Base-by-base conservation (phyloP, 345 rosid species). In the Citrus unshiu region DNA sequence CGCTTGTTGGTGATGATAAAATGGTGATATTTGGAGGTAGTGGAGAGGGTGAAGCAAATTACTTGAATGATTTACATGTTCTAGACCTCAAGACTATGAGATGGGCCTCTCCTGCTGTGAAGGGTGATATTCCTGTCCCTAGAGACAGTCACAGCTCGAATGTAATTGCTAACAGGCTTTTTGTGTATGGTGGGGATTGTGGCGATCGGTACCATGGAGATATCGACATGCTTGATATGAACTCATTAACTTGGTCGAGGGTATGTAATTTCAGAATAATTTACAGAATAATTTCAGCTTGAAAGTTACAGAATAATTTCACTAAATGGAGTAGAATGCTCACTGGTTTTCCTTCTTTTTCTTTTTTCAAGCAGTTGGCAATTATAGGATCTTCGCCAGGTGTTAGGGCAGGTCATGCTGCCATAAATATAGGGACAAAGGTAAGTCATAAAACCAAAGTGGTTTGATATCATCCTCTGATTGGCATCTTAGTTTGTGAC, bases 1-100 rank as follows among this genome's bases (percentile, higher is more conserved):
- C 97, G 0, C 86, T 92, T 18, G 29, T 85, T 54, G 87, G 83
- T 25, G 86, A 81, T 32, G 88, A 81, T 58, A 88, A 77, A 76
- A 74, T 92, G 67, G 85, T 91, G 73, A 72, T 92, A 35, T 92
- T 92, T 39, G 97, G 97, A 49, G 97, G 97, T 5, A 92, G 94
- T 35, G 97, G 97, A 54, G 93, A 92, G 84, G 93, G 97, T 2
- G 90, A 87, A 75, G 92, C 87, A n/a, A 91, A 91, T 80, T 92
- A 91, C 83, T 82, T 92, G 81, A 92, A 88, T 66, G 97, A 92
- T 83, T 79, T 91, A 84, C 90, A 89, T 63, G 74, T 91, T 82
- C 77, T 92, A 78, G 90, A 91, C 77, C 90, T 92, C 39, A 84
- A 83, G 77, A 81, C 84, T 9, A 90, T 92, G 97, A 80, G 66